Base-by-base conservation (phyloP, 2,329 filamentous ascomycete species). In the Xylaria sp. region DNA sequence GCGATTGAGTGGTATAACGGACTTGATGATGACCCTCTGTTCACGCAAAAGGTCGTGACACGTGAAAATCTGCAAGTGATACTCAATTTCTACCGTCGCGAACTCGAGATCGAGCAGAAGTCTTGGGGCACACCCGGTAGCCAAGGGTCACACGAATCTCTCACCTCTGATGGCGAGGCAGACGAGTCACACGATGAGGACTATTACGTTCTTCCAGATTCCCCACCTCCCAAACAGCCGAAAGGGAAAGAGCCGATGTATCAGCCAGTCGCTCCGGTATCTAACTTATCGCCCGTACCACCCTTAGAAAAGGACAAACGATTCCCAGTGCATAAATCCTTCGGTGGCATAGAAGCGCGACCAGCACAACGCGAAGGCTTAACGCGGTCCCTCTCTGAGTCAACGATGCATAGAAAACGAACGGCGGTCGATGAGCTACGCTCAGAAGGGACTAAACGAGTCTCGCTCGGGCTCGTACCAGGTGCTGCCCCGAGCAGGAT, bases 1-100 rank as follows among this genome's bases (percentile, higher is more conserved):
- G 73, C 74, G 15, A 70, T 75, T 31, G 69, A 72, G 9, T 77
- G 75, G 75, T 77, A 76, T 38, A 76, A 75, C 45, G 66, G 70
- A 9, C 72, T 69, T 31, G 73, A 73, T 7, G 72, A 74, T 15
- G 67, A 75, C 12, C 67, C 70, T 9, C 4, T 69, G 19, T 76
- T 66, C 50, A 70, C 67, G 4, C 68, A 65, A 4, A 65, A 70
- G n/a, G 61, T 76, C 25, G 63, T 77, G 17, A 75, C 71, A 1
- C 70, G 64, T 33, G 64, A 71, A 17, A 76, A 75, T 33, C 56
- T 77, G 6, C 50, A 70, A 35, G 65, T 60, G 1, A 68, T 72
- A 25, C 64, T 77, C 4, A 63, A 68, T 6, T 64, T 66, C 21
- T 73, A 77, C 55, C 69, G 72, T 2, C 62, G 67, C 3, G 73